Evolutionary conservation across 2,329 filamentous ascomycete genomes (phyloP), one percentile per base, ranked within the genome.

Genomic region (Epichloe gansuensis): DNA sequence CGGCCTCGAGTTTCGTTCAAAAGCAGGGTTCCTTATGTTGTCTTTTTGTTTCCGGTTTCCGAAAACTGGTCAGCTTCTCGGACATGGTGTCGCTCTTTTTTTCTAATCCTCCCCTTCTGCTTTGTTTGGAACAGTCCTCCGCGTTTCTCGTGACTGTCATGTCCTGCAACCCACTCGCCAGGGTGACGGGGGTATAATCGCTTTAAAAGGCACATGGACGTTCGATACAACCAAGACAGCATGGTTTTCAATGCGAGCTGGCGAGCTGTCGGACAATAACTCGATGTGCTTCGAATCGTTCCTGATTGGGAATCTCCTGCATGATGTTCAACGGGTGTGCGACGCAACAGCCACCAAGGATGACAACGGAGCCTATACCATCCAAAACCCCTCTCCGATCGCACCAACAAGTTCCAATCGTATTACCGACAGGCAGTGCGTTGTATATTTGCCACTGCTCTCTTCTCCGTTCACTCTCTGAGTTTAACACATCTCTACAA

Each of bases 1-100:
- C 68, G 62, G 1, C 73, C 73, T 2, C 73, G 68, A 1, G 73
- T 72, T 46, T 76, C 73, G 51, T 75, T 69, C 44, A 75, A 61
- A 2, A 75, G 59, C 5, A 75, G 60, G 60, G 38, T 71, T 62
- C 3, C 73, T 69, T 1, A 74, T 54, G 21, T 64, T 52, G 51
- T 75, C 72, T 6, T 67, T 62, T 34, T 73, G 61, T 4, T 59
- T 62, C 54, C 62, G 61, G 61, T 4, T 59, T 62, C 54, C 62
- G 61, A 55, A 75, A 72, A 57, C 74, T 62, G 3, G 65, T 57
- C 17, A 76, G 59, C 56, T 77, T 76, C 4, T 75, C 72, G 53
- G 66, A 72, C 73, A 76, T 75, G 17, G 70, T 74, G 35, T 67
- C 67, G 11, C 63, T 43, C 15, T 9, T 9, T 5, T 8, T 59